Evolutionary conservation across 2,329 filamentous ascomycete genomes (phyloP), one percentile per base, ranked within the genome.

Genomic region (Helotiales sp.): DNA sequence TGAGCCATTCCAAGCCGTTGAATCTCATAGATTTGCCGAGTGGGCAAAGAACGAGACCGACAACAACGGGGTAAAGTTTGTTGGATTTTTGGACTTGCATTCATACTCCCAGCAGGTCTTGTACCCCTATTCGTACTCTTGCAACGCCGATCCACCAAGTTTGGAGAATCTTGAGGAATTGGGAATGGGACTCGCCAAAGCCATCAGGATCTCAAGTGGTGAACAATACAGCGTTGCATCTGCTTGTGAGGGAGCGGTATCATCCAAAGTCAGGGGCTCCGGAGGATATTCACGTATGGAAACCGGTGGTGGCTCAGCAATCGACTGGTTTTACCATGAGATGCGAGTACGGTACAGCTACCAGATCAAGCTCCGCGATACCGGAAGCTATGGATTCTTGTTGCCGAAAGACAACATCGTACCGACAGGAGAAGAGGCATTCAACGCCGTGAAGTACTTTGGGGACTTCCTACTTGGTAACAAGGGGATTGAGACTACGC

Each of bases 301-400:
- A 76, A 86, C 86, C 0, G 88, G 90, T 3, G 94, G 95, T 45
- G 95, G 95, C 2, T 94, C 92, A 58, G 93, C 92, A 1, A 88
- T 98, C 49, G 96, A 98, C 79, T 98, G 92, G 89, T 97, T 99
- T 79, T 97, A 97, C 77, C 92, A 97, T 73, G 91, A 96, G 74
- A 80, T 98, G 69, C 83, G 85, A 55, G 92, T 95, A 20, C 89
- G 88, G 70, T 97, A 93, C 78, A 92, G 93, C 66, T 98, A 96
- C 78, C 96, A 98, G 82, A 91, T 96, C 80, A 98, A 98, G 81
- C 83, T 99, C 30, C 86, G 96, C 58, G 96, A 99, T 78, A 96
- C 92, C 0, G 96, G 96, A 10, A 96, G 89, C 77, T 98, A 98
- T 77, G 96, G 96, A 0, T 99, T 98, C 77, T 82, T 99, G 57